A percentile compares a stretch with the other conserved stretches of the same genome.
These are phyloP conservation scores for Cladosporium sp. DNA, from an alignment of 2,329 filamentous ascomycete genomes.

Conservation along the genomic window DNA sequence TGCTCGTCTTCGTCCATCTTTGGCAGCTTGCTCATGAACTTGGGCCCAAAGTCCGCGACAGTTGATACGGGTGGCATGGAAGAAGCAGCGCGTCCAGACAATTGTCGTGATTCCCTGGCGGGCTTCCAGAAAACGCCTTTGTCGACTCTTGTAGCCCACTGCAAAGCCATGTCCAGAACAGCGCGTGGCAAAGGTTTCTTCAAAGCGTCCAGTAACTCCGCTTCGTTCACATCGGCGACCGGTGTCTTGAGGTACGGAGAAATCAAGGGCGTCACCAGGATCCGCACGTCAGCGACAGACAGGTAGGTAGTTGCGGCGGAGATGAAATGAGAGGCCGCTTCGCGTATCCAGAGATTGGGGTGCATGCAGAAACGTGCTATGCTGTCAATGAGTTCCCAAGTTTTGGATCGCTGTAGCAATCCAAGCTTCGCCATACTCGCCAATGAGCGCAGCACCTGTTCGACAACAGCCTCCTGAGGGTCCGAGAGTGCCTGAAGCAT, in stretches of 20 bases:
- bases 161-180: conserved; percentile 77
- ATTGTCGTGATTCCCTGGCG: conserved; percentile 63
- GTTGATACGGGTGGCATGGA: conserved; percentile 55
- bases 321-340: conserved; percentile 80
- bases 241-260: conserved; percentile 74
- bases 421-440: conserved; percentile 85
- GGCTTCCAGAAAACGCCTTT: conserved; percentile 84
- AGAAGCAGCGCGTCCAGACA: conserved; percentile 47
- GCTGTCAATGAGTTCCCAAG: conserved; percentile 82
- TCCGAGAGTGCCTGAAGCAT: conserved; percentile 95
- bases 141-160: conserved; percentile 68
- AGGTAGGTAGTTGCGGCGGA: conserved; percentile 70
- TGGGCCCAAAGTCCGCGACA: conserved; percentile 52
- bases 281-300: conserved; percentile 74
- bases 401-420: conserved; percentile 75
- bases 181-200: conserved; percentile 74
- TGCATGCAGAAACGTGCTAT: conserved; percentile 84
- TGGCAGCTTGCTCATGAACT: conserved; percentile 57
- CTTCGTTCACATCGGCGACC: conserved; percentile 64
- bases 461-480: conserved; percentile 87
- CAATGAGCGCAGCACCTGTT: conserved; percentile 81
- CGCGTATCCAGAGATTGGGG: conserved; percentile 90
- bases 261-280: conserved; percentile 75
- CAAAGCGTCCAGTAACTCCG: conserved; percentile 71
- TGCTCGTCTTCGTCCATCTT: conserved; percentile 92